Conservation (phyloP, 75 land plant genomes). For the Pinus tabuliformis region DNA sequence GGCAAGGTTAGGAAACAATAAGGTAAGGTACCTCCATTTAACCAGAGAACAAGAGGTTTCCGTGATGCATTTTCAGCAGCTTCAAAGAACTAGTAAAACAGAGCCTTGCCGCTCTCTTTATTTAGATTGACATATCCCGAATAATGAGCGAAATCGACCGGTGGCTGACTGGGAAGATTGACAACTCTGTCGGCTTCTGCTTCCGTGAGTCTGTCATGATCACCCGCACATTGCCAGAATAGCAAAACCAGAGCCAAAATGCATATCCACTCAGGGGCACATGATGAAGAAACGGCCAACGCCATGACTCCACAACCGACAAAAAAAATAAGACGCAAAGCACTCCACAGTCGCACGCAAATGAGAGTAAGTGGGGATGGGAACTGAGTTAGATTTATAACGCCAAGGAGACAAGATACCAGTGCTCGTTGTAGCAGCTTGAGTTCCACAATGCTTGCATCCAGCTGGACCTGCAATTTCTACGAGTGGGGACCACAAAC, state of each 20-base stretch:
- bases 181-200: slow-evolving; percentile 18
- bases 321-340: too few relatives aligned
- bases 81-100: slow-evolving; percentile 65
- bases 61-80: slow-evolving; percentile 17
- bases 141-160: slow-evolving; percentile 40
- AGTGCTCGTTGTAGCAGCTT: too few relatives aligned
- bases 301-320: background rate
- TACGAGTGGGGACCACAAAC: too few relatives aligned
- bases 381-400: too few relatives aligned
- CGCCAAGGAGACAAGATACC: too few relatives aligned
- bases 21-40: slow-evolving; percentile 45
- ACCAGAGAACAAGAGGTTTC: slow-evolving; percentile 60
- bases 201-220: background rate
- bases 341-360: too few relatives aligned
- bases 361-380: too few relatives aligned
- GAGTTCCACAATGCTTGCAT: too few relatives aligned
- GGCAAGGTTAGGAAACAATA: too few relatives aligned
- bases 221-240: background rate
- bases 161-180: slow-evolving; percentile 41
- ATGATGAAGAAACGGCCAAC: background rate
- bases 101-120: slow-evolving; percentile 20
- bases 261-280: too few relatives aligned
- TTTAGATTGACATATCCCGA: slow-evolving; percentile 37
- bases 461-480: too few relatives aligned
- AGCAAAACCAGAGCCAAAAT: background rate